Percentiles rank a stretch among this genome's conserved stretches.
These are phyloP conservation scores for Olyra latifolia DNA, from an alignment of 176 grass and related monocot species.

Conservation along the genomic window DNA sequence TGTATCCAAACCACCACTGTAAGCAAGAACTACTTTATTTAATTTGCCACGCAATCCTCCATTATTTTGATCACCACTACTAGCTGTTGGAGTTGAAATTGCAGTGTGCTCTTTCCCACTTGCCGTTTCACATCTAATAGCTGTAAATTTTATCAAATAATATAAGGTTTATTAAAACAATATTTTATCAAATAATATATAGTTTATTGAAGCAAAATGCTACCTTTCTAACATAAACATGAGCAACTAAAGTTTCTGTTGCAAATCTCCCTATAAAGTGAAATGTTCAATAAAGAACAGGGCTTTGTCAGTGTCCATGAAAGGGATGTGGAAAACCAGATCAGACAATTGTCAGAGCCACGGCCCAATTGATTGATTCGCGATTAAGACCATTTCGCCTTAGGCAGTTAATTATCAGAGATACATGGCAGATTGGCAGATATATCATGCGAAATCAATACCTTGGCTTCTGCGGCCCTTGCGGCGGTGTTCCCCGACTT, in stretches of 20 bases:
- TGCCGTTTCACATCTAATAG: conserved; percentile 52
- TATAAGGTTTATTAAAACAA: background rate
- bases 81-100: conserved; percentile 20
- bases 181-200: too few relatives aligned
- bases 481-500: background rate
- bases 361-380: background rate
- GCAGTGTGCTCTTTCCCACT: conserved; percentile 43
- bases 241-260: too few relatives aligned
- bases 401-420: background rate
- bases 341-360: background rate
- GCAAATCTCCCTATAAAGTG: background rate
- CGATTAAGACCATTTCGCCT: background rate
- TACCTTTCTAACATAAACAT: background rate
- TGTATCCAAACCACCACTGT: conserved; percentile 95
- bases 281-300: conserved; percentile 9
- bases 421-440: too few relatives aligned
- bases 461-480: conserved; percentile 32
- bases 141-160: conserved; percentile 34
- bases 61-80: conserved; percentile 26
- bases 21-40: conserved; percentile 97
- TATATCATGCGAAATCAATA: too few relatives aligned
- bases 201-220: conserved; percentile 1
- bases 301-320: background rate
- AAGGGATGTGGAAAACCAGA: conserved; percentile 23
- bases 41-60: conserved; percentile 66